Evolutionary conservation across 2,329 filamentous ascomycete genomes (phyloP).

Genomic region (Pseudovirgaria hyperparasitica): DNA sequence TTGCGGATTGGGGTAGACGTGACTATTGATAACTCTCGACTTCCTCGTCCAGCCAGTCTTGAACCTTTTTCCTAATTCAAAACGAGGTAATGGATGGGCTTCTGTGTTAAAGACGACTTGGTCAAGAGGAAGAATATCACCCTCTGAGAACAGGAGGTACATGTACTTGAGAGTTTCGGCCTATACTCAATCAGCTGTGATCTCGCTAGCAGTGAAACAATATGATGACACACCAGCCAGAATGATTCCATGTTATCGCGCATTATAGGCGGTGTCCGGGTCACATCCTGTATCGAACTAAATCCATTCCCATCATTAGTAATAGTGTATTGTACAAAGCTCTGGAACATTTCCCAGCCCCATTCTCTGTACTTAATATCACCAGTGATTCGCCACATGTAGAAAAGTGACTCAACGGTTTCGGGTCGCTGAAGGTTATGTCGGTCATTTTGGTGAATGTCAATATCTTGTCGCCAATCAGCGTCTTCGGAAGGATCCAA

Average conservation of each 20-base stretch:
- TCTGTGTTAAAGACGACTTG: slow-evolving; percentile 92
- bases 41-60: slow-evolving; percentile 71
- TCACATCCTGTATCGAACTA: slow-evolving; percentile 66
- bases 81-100: slow-evolving; percentile 79
- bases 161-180: slow-evolving; percentile 97
- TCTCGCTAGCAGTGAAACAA: slow-evolving; percentile 1
- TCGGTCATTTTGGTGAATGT: slow-evolving; percentile 66
- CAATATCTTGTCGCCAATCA: slow-evolving; percentile 64
- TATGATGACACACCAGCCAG: slow-evolving; percentile 61
- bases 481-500: slow-evolving; percentile 32
- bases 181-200: slow-evolving; percentile 26
- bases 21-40: no score
- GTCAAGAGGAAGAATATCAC: slow-evolving; percentile 71
- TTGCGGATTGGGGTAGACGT: no score
- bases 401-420: slow-evolving; percentile 91
- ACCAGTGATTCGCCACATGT: slow-evolving; percentile 97
- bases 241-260: slow-evolving; percentile 98
- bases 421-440: slow-evolving; percentile 95
- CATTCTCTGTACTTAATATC: slow-evolving; percentile 82
- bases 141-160: slow-evolving; percentile 81
- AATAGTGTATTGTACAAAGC: slow-evolving; percentile 74
- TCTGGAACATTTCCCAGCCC: slow-evolving; percentile 98
- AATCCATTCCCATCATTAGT: slow-evolving; percentile 70
- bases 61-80: slow-evolving; percentile 64
- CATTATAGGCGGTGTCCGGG: slow-evolving; percentile 51